A percentile compares a stretch with the other conserved stretches of the same genome.
phyloP scores from a whole-genome alignment of 495 filamentous ascomycete genomes.

The Xylaria castorea region DNA sequence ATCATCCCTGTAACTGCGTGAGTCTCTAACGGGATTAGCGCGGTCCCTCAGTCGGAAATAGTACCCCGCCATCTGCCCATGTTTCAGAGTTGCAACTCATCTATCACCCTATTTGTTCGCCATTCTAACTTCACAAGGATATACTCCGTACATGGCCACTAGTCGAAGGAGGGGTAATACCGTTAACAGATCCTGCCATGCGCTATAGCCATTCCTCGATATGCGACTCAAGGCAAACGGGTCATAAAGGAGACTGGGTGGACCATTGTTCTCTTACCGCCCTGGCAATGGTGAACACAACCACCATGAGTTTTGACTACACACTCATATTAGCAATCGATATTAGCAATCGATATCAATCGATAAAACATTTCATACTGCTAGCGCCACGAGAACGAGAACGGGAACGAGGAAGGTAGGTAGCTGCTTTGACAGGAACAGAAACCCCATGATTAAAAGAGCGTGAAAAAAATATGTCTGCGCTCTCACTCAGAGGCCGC shows the following conservation, averaged over 20 bases:
- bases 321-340: background rate
- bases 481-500: background rate
- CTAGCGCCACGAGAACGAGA: background rate
- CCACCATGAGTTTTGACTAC: background rate
- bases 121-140: background rate
- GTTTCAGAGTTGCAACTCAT: constrained; percentile 17
- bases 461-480: background rate
- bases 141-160: background rate
- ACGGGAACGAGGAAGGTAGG: background rate
- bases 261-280: background rate
- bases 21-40: background rate
- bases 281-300: constrained; percentile 11
- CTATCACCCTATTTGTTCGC: constrained; percentile 10
- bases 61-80: constrained; percentile 27
- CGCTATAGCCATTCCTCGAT: background rate
- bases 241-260: background rate
- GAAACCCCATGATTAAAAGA: background rate
- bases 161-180: constrained; percentile 12
- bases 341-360: constrained; percentile 6
- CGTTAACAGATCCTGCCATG: background rate
- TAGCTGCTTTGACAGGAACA: background rate
- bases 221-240: background rate
- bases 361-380: background rate
- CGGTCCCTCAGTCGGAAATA: constrained; percentile 4
- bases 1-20: constrained; percentile 5